Percentiles rank a stretch among this genome's conserved stretches.
These are phyloP conservation scores for Xerocomellus intermedius DNA, from an alignment of 768 basidiomycete species.

Conservation along the genomic window DNA sequence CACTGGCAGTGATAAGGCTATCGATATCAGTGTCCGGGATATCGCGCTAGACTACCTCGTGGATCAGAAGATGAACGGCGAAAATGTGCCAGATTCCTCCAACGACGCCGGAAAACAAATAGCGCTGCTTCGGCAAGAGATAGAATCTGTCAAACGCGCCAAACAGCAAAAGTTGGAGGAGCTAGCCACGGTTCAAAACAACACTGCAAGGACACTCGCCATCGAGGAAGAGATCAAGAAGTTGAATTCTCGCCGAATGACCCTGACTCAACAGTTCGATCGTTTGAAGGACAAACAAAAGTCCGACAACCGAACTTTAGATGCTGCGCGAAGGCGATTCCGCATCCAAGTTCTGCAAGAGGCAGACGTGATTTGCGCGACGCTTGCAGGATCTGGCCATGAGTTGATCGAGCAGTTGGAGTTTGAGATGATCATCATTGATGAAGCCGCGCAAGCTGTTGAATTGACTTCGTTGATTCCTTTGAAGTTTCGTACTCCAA, in stretches of 20 bases:
- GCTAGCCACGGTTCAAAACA: slow-evolving; percentile 53
- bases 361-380: slow-evolving; percentile 92
- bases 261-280: slow-evolving; percentile 69
- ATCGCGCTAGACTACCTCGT: slow-evolving; percentile 86
- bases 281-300: slow-evolving; percentile 79
- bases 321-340: slow-evolving; percentile 73
- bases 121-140: slow-evolving; percentile 55
- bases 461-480: slow-evolving; percentile 95
- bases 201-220: slow-evolving; percentile 47
- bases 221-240: slow-evolving; percentile 72
- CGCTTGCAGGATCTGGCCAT: slow-evolving; percentile 91
- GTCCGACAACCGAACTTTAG: slow-evolving; percentile 76
- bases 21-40: slow-evolving; percentile 79
- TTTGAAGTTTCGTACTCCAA: slow-evolving; percentile 77
- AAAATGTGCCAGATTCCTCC: slow-evolving; percentile 36
- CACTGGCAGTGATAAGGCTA: slow-evolving; percentile 73
- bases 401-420: slow-evolving; percentile 79
- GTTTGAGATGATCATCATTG: slow-evolving; percentile 95
- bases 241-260: slow-evolving; percentile 63
- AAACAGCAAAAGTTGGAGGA: slow-evolving; percentile 63
- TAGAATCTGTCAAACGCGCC: slow-evolving; percentile 63
- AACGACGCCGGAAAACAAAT: slow-evolving; percentile 61
- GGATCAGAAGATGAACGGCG: slow-evolving; percentile 63
- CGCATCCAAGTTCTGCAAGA: slow-evolving; percentile 76
- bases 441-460: slow-evolving; percentile 96